Evolutionary conservation across 352 stramenopile species (phyloP), one percentile per base, ranked within the genome.

Genomic region (Globisporangium nodosum): DNA sequence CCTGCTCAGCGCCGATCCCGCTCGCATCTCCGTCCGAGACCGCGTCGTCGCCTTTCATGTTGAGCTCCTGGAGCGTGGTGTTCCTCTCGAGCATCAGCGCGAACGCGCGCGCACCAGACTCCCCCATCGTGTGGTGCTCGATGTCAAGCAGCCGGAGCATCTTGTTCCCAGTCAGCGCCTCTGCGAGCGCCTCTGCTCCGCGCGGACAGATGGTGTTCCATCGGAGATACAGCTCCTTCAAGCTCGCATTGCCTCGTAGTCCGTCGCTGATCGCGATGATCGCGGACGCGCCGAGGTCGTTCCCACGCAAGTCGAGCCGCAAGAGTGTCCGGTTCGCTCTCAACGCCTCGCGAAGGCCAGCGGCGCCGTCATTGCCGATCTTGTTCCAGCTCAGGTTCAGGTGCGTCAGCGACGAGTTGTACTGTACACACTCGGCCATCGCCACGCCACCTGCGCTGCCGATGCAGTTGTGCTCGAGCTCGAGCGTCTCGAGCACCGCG

Each of bases 301-400:
- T 94, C 1, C 85, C 84, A 4, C 85, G 72, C 35, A 94, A 52
- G 54, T 94, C 85, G 3, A 94, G 72, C 16, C 78, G 67, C 27
- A 66, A 15, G 2, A 92, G 66, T 0, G 65, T 62, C 18, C 71
- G 74, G 48, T 90, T 90, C 21, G 60, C 68, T 15, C 37, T 51
- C 20, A 92, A 63, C 0, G 80, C 81, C n/a, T 65, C 52, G 15
- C 66, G 57, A 33, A 92, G 77, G 0, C 65, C 63, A 1, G 67
- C 45, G 2, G 80, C 78, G 7, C 78, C 83, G 33, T 78, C 81
- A 31, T 92, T 75, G 30, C 78, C 75, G 20, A 92, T 70, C 15
- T 74, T 60, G 47, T 88, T 90, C 80, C 80, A 92, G 68, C 83
- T 92, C 48, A 92, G 65, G 52, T 92, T 92, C 4, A 92, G 64